Evolutionary conservation across 116 monocot genomes (phyloP).

Genomic region (Iris pallida): DNA sequence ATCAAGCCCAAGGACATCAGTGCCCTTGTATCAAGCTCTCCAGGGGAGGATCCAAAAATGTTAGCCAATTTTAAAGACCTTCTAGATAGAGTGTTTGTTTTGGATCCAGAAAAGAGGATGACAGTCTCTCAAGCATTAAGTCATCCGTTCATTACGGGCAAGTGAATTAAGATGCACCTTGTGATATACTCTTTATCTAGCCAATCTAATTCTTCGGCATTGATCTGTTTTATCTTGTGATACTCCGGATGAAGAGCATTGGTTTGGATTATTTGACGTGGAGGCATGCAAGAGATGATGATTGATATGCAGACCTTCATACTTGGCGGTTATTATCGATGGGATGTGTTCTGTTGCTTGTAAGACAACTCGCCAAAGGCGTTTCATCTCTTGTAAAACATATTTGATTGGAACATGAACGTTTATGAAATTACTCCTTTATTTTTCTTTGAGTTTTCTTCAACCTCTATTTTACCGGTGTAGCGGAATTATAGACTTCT

Average conservation of each 20-base stretch:
- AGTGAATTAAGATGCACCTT: conserved; percentile 87
- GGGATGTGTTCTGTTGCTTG: conserved; percentile 83
- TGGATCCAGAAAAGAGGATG: conserved; percentile 98
- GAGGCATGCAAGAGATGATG: conserved; percentile 38
- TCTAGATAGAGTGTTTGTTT: conserved; percentile 85
- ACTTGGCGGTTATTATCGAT: conserved; percentile 38
- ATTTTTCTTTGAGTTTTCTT: conserved; percentile 4
- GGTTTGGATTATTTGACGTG: conserved; percentile 27
- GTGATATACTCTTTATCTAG: conserved; percentile 46
- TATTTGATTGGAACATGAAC: conserved; percentile 29
- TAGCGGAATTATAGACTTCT: not conserved
- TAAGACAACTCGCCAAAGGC: conserved; percentile 84
- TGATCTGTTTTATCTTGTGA: conserved; percentile 52
- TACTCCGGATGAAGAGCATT: conserved; percentile 34
- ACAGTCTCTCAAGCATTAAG: conserved; percentile 93
- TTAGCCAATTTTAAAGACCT: conserved; percentile 89
- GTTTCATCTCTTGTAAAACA: conserved; percentile 69
- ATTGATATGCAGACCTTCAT: conserved; percentile 34
- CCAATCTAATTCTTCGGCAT: conserved; percentile 54
- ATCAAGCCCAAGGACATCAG: conserved; percentile 90
- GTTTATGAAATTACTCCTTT: conserved; percentile 13
- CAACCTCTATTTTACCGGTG: not conserved
- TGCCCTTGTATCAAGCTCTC: conserved; percentile 54
- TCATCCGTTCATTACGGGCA: conserved; percentile 99
- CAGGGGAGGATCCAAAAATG: conserved; percentile 89